phyloP scores from a whole-genome alignment of 306 rosid genomes.

The Hippophae gyantsensis region DNA sequence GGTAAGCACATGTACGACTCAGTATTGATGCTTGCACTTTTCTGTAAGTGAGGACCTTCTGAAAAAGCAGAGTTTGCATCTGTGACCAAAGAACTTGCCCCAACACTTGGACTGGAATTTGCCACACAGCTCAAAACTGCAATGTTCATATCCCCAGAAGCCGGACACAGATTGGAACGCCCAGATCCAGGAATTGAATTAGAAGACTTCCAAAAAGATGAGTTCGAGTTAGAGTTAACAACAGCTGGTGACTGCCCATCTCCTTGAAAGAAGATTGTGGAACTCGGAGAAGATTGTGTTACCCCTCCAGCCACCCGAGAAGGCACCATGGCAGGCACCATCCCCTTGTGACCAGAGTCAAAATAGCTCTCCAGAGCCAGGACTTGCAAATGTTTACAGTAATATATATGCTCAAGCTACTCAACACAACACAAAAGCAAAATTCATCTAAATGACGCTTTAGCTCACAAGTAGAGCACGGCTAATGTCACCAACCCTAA shows the following conservation, averaged over 20 bases:
- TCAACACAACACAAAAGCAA: constrained; percentile 25
- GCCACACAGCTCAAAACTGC: constrained; percentile 68
- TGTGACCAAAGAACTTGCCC: constrained; percentile 94
- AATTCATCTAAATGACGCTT: constrained; percentile 16
- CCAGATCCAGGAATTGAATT: constrained; percentile 72
- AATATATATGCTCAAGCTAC: constrained; percentile 25
- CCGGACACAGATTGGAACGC: constrained; percentile 68
- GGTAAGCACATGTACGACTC: constrained; percentile 84
- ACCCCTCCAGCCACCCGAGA: constrained; percentile 91
- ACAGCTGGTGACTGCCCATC: constrained; percentile 71
- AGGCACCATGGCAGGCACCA: constrained; percentile 78
- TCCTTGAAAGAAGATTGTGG: constrained; percentile 98
- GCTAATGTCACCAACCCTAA: constrained; percentile 11
- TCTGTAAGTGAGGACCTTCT: constrained; percentile 89
- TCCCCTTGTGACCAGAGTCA: constrained; percentile 63
- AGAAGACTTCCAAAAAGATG: constrained; percentile 74
- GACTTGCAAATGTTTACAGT: constrained; percentile 23
- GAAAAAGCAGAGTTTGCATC: constrained; percentile 95
- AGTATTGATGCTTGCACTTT: constrained; percentile 88
- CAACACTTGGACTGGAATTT: constrained; percentile 89
- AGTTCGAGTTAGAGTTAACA: constrained; percentile 77
- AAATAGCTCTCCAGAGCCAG: constrained; percentile 74
- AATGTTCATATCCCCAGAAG: constrained; percentile 83
- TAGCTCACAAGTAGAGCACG: constrained; percentile 9
- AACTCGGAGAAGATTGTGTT: constrained; percentile 77